Percentiles rank a stretch among this genome's conserved stretches.
phyloP scores from a whole-genome alignment of 345 rosid genomes.

The Abelmoschus esculentus region DNA sequence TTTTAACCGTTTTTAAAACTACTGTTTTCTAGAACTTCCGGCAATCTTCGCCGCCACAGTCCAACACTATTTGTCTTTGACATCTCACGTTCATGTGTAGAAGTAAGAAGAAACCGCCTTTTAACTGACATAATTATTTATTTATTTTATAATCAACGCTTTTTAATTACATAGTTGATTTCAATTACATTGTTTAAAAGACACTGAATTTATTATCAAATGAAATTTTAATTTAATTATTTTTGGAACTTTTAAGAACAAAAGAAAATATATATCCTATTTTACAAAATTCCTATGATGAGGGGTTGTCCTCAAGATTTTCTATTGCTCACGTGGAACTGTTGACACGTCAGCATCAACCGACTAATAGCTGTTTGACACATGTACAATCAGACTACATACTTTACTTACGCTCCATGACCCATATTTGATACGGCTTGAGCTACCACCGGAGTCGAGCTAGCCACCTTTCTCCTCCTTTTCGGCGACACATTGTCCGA shows the following conservation, averaged over 20 bases:
- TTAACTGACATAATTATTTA: too few species aligned
- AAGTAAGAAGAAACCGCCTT: too few species aligned
- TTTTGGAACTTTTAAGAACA: background rate
- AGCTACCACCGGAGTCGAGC: slow-evolving; percentile 14
- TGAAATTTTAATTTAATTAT: too few species aligned
- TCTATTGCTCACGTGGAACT: background rate
- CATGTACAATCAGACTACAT: slow-evolving; percentile 29
- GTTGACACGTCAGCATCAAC: slow-evolving; percentile 7
- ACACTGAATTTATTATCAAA: too few species aligned
- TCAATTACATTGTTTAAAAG: too few species aligned
- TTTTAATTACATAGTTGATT: too few species aligned
- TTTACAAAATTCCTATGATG: background rate
- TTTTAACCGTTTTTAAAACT: too few species aligned
- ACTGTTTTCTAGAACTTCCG: too few species aligned
- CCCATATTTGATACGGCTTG: slow-evolving; percentile 22
- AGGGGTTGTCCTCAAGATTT: background rate
- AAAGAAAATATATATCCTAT: background rate
- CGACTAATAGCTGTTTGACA: slow-evolving; percentile 30
- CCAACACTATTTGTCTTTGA: too few species aligned
- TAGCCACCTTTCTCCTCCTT: slow-evolving; percentile 47
- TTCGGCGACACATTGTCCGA: slow-evolving; percentile 44
- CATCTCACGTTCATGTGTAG: too few species aligned
- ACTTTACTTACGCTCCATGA: slow-evolving; percentile 23
- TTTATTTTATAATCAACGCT: too few species aligned
- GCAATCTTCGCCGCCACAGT: too few species aligned